Evolutionary conservation across 139 green algal species (phyloP), one percentile per base, ranked within the genome.

Genomic region (Marvania coccoides): DNA sequence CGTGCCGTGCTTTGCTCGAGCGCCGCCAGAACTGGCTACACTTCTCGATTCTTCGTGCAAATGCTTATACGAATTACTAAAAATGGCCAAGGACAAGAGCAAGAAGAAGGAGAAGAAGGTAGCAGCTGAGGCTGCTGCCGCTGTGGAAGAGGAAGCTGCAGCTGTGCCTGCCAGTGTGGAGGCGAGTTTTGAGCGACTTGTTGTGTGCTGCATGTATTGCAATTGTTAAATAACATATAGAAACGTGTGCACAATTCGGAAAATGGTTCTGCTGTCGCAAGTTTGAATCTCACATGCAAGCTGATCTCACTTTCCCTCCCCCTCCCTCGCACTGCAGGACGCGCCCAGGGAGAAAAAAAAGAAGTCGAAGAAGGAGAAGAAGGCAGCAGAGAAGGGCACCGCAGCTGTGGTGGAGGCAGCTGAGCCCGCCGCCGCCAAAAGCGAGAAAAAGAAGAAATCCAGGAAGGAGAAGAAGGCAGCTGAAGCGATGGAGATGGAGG

Each of bases 281-380:
- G n/a, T n/a, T n/a, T n/a, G n/a, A n/a, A n/a, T n/a, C n/a, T n/a
- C n/a, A n/a, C n/a, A n/a, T n/a, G n/a, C n/a, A n/a, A n/a, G n/a
- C n/a, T n/a, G n/a, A n/a, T n/a, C n/a, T n/a, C n/a, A n/a, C n/a
- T n/a, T n/a, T n/a, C n/a, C n/a, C n/a, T n/a, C n/a, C n/a, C n/a
- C n/a, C n/a, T n/a, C n/a, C n/a, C n/a, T n/a, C n/a, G n/a, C n/a
- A n/a, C n/a, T n/a, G n/a, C n/a, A n/a, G n/a, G n/a, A n/a, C n/a
- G n/a, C n/a, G n/a, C n/a, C n/a, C n/a, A 15, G 31, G 59, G 34
- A 57, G n/a, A 61, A 59, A 33, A 33, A 55, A 1, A 54, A n/a
- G 24, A 45, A 29, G n/a, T 13, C 14, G 4, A 70, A 65, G 15
- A 61, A 46, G 58, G 46, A 37, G 19, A 69, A 77, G 64, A 69